phyloP scores from a whole-genome alignment of 805 yeast species.

The Ogataea haglerorum region DNA sequence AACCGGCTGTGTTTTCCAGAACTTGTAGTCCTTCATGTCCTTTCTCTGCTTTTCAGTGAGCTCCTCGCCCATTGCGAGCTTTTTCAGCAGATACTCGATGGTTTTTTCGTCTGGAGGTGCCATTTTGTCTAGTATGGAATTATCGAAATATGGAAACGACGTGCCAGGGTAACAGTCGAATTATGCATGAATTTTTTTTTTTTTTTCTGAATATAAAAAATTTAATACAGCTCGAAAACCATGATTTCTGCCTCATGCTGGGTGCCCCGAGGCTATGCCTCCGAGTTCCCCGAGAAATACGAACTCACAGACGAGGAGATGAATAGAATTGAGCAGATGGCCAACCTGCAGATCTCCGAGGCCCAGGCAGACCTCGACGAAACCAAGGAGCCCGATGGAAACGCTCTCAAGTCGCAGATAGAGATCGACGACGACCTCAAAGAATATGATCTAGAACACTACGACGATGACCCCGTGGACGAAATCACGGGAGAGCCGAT shows the following conservation, averaged over 20 bases:
- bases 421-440: slow-evolving; percentile 81
- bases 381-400: slow-evolving; percentile 37
- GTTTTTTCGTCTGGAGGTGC: slow-evolving; percentile 31
- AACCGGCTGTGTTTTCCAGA: slow-evolving; percentile 98
- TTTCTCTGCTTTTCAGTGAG: slow-evolving; percentile 58
- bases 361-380: slow-evolving; percentile 63
- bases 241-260: slow-evolving; percentile 93
- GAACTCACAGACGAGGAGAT: slow-evolving; percentile 89
- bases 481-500: slow-evolving; percentile 50
- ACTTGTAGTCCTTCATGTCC: slow-evolving; percentile 85
- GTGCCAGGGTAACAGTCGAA: slow-evolving; percentile 7
- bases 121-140: slow-evolving; percentile 1
- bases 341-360: slow-evolving; percentile 75
- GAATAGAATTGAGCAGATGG: slow-evolving; percentile 83
- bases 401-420: slow-evolving; percentile 44
- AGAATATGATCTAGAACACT: slow-evolving; percentile 82
- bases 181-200: slow-evolving; percentile 8
- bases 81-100: slow-evolving; percentile 58
- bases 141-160: slow-evolving; percentile 1
- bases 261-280: slow-evolving; percentile 95
- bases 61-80: slow-evolving; percentile 50
- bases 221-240: background rate
- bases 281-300: slow-evolving; percentile 87
- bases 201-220: slow-evolving; percentile 1
- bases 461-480: slow-evolving; percentile 64